phyloP scores from a whole-genome alignment of 768 basidiomycete species.

The Crepidotus variabilis region DNA sequence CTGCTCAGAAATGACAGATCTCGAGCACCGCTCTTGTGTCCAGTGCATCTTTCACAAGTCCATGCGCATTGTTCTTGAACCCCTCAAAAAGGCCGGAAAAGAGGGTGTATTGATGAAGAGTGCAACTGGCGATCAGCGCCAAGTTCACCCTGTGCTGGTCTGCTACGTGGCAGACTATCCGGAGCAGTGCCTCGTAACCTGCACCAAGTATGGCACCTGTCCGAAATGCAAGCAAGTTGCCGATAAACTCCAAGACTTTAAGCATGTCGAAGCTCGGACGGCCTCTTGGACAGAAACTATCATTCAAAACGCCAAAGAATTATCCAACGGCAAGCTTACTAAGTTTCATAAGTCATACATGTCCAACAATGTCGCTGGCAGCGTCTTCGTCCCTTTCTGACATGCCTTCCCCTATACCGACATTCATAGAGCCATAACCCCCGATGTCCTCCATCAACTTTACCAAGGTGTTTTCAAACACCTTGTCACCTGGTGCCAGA shows the following conservation, averaged over 20 bases:
- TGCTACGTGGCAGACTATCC: constrained; percentile 29
- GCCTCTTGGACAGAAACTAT: background rate
- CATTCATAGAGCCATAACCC: background rate
- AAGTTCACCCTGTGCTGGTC: constrained; percentile 12
- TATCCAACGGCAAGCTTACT: background rate
- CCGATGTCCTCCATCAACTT: constrained; percentile 6
- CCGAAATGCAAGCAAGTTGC: constrained; percentile 10
- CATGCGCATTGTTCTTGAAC: no score
- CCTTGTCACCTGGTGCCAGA: background rate
- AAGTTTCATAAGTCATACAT: background rate
- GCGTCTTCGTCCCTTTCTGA: background rate
- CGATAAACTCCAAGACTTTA: background rate
- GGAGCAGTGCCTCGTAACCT: constrained; percentile 34
- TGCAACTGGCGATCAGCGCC: no score
- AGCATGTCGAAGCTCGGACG: background rate
- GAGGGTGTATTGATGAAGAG: no score
- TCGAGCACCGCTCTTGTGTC: background rate
- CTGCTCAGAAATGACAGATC: constrained; percentile 6
- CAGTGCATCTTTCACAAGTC: constrained; percentile 31
- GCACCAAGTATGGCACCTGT: constrained; percentile 15
- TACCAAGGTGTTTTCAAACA: constrained; percentile 4
- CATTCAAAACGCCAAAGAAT: background rate
- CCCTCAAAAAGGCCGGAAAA: no score
- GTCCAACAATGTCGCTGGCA: background rate
- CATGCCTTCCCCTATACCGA: background rate